phyloP scores from a whole-genome alignment of 2,329 filamentous ascomycete species.

The Talaromyces sp. region DNA sequence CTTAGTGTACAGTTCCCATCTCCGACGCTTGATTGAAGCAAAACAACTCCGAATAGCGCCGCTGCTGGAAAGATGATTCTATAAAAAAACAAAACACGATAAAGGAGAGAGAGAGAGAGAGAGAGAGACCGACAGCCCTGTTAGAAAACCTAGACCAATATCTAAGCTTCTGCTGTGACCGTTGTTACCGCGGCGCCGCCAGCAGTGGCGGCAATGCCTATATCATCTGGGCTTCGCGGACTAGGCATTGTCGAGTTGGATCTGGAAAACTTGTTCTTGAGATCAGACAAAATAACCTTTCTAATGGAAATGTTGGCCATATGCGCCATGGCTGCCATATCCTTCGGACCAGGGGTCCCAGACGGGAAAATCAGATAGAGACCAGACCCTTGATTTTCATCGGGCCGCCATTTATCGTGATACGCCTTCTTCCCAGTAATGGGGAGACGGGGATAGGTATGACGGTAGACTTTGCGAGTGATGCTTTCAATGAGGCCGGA shows the following conservation, averaged over 20 bases:
- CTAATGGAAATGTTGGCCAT: constrained; percentile 35
- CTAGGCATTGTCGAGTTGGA: not conserved
- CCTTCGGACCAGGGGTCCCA: constrained; percentile 23
- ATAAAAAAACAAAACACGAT: not conserved
- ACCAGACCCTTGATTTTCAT: constrained; percentile 23
- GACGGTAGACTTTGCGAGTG: constrained; percentile 25
- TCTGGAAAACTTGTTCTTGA: not conserved
- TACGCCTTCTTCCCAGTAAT: constrained; percentile 36
- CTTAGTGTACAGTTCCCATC: not conserved
- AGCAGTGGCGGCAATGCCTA: not conserved
- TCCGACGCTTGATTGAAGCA: not conserved
- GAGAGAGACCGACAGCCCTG: not conserved
- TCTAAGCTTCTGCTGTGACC: not conserved
- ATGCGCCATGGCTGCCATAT: constrained; percentile 31
- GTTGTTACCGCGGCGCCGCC: not conserved
- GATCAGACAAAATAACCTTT: not conserved
- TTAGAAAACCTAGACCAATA: not conserved
- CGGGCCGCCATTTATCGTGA: constrained; percentile 35
- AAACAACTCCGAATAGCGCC: not conserved
- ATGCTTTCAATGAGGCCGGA: constrained; percentile 20
- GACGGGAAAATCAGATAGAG: constrained; percentile 34
- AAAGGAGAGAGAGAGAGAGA: not conserved
- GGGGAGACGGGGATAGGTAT: constrained; percentile 27
- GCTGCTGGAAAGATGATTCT: not conserved
- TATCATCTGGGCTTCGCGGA: not conserved